phyloP scores from a whole-genome alignment of 306 rosid genomes.

The Prunus mume region DNA sequence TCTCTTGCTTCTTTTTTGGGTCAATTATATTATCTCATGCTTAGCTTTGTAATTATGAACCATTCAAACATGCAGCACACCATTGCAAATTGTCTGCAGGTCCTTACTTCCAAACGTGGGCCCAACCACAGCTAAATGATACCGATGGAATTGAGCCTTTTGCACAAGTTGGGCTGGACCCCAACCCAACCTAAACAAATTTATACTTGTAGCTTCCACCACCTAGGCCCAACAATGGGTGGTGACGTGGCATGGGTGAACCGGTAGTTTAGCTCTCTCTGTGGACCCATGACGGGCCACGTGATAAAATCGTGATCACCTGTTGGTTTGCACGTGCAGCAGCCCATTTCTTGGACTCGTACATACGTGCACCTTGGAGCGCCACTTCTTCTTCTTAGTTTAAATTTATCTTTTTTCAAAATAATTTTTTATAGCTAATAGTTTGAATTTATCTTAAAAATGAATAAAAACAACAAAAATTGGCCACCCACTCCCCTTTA shows the following conservation, averaged over 20 bases:
- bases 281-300: constrained; percentile 9
- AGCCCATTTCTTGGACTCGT: neutral
- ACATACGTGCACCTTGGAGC: neutral
- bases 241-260: constrained; percentile 3
- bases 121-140: neutral
- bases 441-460: too few relatives aligned
- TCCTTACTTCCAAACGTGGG: neutral
- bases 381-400: neutral
- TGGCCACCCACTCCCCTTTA: neutral
- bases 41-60: too few relatives aligned
- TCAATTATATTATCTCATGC: too few relatives aligned
- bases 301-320: constrained; percentile 17
- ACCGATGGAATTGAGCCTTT: neutral
- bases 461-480: too few relatives aligned
- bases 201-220: neutral
- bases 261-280: neutral
- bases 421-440: too few relatives aligned
- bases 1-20: too few relatives aligned
- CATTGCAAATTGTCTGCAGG: neutral
- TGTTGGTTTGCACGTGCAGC: neutral
- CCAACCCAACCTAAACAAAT: neutral
- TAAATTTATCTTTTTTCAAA: neutral
- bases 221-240: neutral
- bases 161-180: neutral
- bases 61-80: too few relatives aligned